A percentile compares a stretch with the other conserved stretches of the same genome.
phyloP scores from a whole-genome alignment of 148 eudicot species.

The Spergularia bocconei region DNA sequence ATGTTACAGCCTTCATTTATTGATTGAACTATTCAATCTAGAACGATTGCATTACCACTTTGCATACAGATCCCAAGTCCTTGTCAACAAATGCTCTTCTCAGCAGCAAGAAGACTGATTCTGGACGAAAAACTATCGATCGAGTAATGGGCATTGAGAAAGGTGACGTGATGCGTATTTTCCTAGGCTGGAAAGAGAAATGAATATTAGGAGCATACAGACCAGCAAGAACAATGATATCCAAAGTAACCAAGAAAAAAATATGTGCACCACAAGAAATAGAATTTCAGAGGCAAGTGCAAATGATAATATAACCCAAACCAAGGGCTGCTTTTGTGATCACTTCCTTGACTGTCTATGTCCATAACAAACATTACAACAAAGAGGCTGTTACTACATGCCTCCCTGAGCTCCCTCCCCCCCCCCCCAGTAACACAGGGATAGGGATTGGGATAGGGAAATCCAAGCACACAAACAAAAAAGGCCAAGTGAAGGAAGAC shows the following conservation, averaged over 20 bases:
- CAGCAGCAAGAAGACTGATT: slow-evolving; percentile 52
- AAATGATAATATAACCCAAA: not conserved
- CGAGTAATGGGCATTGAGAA: slow-evolving; percentile 36
- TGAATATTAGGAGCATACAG: slow-evolving; percentile 4
- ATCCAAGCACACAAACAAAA: not conserved
- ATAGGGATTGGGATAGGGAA: not conserved
- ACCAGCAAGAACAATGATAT: not conserved
- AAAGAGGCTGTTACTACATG: not conserved
- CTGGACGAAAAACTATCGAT: slow-evolving; percentile 63
- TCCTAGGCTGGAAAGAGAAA: slow-evolving; percentile 53
- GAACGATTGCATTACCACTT: slow-evolving; percentile 44
- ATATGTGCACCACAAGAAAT: not conserved
- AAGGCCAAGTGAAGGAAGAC: not conserved
- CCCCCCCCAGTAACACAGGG: not conserved
- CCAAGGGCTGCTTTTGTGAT: slow-evolving; percentile 3
- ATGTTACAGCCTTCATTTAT: not conserved
- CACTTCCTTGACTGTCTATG: not conserved
- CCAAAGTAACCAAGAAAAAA: not conserved
- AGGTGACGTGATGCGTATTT: slow-evolving; percentile 45
- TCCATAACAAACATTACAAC: not conserved
- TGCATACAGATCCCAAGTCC: slow-evolving; percentile 60
- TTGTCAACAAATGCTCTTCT: slow-evolving; percentile 70
- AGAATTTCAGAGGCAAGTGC: not conserved
- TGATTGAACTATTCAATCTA: slow-evolving; percentile 16
- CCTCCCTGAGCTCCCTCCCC: not conserved